Evolutionary conservation across 768 basidiomycete genomes (phyloP).

Genomic region (Boletellus ananas): DNA sequence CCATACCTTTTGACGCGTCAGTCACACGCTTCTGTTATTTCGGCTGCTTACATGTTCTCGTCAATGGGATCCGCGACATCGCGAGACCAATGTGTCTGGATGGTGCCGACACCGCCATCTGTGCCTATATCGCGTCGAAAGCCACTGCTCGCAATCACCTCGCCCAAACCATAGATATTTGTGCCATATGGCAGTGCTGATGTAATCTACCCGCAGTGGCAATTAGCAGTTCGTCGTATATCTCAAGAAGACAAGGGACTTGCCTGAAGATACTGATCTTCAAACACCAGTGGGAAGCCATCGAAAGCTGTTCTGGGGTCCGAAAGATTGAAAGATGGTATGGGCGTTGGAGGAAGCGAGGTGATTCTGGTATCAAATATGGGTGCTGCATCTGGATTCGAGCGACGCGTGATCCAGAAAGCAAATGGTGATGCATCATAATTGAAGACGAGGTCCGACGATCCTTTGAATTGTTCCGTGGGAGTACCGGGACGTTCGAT

Average conservation of each 20-base stretch:
- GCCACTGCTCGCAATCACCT: slow-evolving; percentile 65
- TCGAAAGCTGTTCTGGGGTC: slow-evolving; percentile 56
- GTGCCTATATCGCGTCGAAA: slow-evolving; percentile 59
- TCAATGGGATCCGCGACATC: slow-evolving; percentile 62
- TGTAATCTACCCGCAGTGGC: slow-evolving; percentile 41
- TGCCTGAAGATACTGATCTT: slow-evolving; percentile 77
- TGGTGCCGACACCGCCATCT: slow-evolving; percentile 46
- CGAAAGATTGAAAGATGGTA: slow-evolving; percentile 47
- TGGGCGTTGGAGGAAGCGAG: slow-evolving; percentile 59
- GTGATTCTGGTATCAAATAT: slow-evolving; percentile 68
- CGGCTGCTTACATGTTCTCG: slow-evolving; percentile 52
- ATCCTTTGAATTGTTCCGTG: slow-evolving; percentile 31
- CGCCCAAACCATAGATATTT: slow-evolving; percentile 78
- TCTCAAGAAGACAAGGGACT: background rate
- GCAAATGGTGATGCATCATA: slow-evolving; percentile 62
- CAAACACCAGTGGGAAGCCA: slow-evolving; percentile 70
- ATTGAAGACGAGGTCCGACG: slow-evolving; percentile 68
- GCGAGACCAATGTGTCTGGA: slow-evolving; percentile 68
- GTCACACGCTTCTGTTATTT: background rate
- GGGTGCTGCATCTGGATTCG: slow-evolving; percentile 48
- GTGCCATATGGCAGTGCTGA: slow-evolving; percentile 62
- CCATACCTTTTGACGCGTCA: slow-evolving; percentile 48
- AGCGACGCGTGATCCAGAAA: slow-evolving; percentile 76
- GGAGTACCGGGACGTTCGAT: slow-evolving; percentile 42
- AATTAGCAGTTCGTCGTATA: background rate